Percentiles rank a stretch among this genome's conserved stretches.
These are phyloP conservation scores for Boletus huronensis DNA, from an alignment of 768 basidiomycete genomes.

Conservation along the genomic window DNA sequence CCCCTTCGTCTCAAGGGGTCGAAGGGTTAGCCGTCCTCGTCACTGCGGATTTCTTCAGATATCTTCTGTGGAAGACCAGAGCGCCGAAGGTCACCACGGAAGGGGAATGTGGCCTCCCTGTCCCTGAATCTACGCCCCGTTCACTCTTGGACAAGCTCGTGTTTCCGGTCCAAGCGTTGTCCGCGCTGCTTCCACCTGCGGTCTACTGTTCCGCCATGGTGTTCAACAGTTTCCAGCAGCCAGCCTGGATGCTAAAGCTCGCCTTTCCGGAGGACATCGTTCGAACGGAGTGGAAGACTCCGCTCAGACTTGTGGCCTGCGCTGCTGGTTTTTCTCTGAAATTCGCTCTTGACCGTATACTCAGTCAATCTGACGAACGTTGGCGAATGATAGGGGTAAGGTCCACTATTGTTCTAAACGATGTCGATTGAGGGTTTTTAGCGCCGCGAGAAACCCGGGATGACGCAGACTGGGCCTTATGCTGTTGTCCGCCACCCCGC, in stretches of 20 bases:
- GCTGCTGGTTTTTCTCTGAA: conserved; percentile 20
- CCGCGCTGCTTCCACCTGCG: conserved; percentile 24
- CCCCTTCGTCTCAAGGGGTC: conserved; percentile 12
- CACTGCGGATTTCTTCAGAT: conserved; percentile 25
- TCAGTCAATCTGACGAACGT: conserved; percentile 26
- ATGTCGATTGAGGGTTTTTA: conserved; percentile 2
- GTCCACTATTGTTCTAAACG: not conserved
- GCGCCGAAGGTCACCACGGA: not conserved
- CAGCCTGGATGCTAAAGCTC: conserved; percentile 32
- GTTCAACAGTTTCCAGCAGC: conserved; percentile 33
- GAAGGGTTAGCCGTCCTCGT: conserved; percentile 26
- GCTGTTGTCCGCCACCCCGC: conserved; percentile 36
- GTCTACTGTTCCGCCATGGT: conserved; percentile 28
- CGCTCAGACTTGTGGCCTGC: conserved; percentile 29
- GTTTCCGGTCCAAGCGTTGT: conserved; percentile 26
- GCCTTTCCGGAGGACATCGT: conserved; percentile 26
- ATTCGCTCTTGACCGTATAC: conserved; percentile 8
- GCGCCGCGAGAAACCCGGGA: conserved; percentile 29
- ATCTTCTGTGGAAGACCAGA: conserved; percentile 11
- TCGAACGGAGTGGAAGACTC: conserved; percentile 19
- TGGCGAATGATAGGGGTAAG: conserved; percentile 34
- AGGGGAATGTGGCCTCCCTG: conserved; percentile 17
- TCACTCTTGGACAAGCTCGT: conserved; percentile 28
- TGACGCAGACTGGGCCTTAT: conserved; percentile 34
- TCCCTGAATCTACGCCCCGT: conserved; percentile 11